These are phyloP conservation scores for Candida sanyaensis DNA, from an alignment of 1,139 yeast species.

Conservation along the genomic window DNA sequence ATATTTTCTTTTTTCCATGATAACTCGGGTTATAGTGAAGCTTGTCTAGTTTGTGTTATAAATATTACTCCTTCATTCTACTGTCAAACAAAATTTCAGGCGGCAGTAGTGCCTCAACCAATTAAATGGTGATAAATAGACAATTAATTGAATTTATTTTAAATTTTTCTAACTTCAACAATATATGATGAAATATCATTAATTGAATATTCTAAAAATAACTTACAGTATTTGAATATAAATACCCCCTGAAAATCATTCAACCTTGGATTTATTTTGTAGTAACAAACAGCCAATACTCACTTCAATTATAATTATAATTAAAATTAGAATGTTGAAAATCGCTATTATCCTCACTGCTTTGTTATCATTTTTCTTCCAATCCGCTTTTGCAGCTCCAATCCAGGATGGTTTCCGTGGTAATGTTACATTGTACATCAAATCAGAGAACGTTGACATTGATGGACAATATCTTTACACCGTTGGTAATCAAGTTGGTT, in stretches of 20 bases:
- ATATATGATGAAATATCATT: no score
- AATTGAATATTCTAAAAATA: no score
- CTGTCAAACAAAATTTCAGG: no score
- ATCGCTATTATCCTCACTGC: slow-evolving; percentile 4
- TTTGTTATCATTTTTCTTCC: slow-evolving; percentile 2
- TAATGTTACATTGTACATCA: slow-evolving; percentile 3
- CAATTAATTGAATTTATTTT: no score
- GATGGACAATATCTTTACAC: slow-evolving; percentile 3
- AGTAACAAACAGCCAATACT: neutral
- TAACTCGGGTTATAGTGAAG: no score
- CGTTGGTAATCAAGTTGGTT: neutral
- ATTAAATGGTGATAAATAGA: no score
- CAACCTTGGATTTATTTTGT: neutral
- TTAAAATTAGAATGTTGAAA: slow-evolving; percentile 3
- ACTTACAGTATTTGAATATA: neutral
- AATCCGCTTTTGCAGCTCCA: slow-evolving; percentile 6
- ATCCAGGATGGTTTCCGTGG: slow-evolving; percentile 4
- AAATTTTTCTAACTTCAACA: no score
- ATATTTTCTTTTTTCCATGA: no score
- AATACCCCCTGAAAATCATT: neutral
- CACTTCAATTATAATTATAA: neutral
- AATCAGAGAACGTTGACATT: neutral
- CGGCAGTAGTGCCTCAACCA: no score
- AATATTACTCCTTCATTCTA: no score
- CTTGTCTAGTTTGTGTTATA: no score